Conservation (phyloP, 108 stramenopile genomes). For the Discostella pseudostelligera region DNA sequence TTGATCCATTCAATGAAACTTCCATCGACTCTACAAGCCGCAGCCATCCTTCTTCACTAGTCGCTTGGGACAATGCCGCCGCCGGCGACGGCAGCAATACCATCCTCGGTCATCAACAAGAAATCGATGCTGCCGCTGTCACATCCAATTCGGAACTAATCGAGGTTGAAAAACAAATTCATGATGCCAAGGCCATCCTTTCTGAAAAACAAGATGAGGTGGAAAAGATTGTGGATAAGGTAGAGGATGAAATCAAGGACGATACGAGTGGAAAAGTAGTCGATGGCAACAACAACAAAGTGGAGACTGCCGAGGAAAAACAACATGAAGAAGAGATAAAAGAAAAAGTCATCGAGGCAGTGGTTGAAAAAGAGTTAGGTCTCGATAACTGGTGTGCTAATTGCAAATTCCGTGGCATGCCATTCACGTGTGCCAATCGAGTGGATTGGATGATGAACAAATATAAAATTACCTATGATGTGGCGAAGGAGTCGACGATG, state of each 20-base stretch:
- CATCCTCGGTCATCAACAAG: neutral
- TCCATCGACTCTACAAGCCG: conserved; percentile 1
- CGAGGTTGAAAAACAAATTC: neutral
- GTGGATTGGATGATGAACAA: neutral
- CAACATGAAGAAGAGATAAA: neutral
- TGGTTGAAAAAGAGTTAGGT: conserved; percentile 9
- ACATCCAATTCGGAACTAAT: too few relatives aligned
- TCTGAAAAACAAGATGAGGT: neutral
- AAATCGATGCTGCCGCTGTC: too few relatives aligned
- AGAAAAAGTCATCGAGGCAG: conserved; percentile 5
- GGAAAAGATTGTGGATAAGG: neutral
- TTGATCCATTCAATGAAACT: neutral
- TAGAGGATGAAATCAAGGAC: too few relatives aligned
- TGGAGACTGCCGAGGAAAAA: conserved; percentile 6
- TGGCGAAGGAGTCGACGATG: neutral
- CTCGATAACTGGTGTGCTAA: conserved; percentile 6
- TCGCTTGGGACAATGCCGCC: neutral
- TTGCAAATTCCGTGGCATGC: neutral
- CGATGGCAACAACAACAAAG: neutral
- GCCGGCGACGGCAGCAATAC: neutral
- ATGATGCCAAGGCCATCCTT: neutral
- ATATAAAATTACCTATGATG: conserved; percentile 4
- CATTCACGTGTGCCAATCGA: neutral
- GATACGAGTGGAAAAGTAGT: neutral
- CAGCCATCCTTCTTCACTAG: neutral